Evolutionary conservation across 2,329 filamentous ascomycete species (phyloP), one percentile per base, ranked within the genome.

Genomic region (Metarhizium guizhouense): DNA sequence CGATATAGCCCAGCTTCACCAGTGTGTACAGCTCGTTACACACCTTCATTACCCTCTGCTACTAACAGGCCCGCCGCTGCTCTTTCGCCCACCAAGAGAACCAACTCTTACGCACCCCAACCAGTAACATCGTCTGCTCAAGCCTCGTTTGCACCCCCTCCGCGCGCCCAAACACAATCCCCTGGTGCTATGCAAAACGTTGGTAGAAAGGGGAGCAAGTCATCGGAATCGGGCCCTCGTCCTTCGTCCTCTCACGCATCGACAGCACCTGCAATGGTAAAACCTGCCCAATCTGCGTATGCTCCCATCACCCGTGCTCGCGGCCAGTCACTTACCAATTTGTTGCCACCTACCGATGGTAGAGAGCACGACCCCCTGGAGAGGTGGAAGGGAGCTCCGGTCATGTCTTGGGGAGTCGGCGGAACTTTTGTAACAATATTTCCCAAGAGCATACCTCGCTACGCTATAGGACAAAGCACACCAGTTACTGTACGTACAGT

Each of bases 331-430:
- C 72, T 82, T 55, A 74, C 72, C 32, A 82, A 82, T 61, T 76
- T 85, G 60, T 75, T 86, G 42, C 73, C 79, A 8, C 84, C 85
- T 1, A 85, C 78, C 1, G 84, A 87, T 67, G 84, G 84, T 1
- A 80, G 81, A 20, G 82, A 87, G 64, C 72, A 83, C 18, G 94
- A 99, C 72, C 84, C 86, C 2, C 75, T 99, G 6, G 81, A 95
- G 67, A 81, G 94, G 61, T 99, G 94, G 94, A 91, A 88, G 72
- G 95, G 95, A 3, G 81, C 83, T 13, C 94, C 95, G 0, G 80
- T 96, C 13, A 86, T 97, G 64, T 82, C 82, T 1, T 99, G 95
- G 86, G 91, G 90, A 3, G 84, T 95, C 51, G 92, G 91, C 20
- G 94, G 94, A 13, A 82, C 83, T 2, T 75, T 96, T 11, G 79